These are phyloP conservation scores for Botryotinia calthae DNA, from an alignment of 2,329 filamentous ascomycete species.

Conservation along the genomic window DNA sequence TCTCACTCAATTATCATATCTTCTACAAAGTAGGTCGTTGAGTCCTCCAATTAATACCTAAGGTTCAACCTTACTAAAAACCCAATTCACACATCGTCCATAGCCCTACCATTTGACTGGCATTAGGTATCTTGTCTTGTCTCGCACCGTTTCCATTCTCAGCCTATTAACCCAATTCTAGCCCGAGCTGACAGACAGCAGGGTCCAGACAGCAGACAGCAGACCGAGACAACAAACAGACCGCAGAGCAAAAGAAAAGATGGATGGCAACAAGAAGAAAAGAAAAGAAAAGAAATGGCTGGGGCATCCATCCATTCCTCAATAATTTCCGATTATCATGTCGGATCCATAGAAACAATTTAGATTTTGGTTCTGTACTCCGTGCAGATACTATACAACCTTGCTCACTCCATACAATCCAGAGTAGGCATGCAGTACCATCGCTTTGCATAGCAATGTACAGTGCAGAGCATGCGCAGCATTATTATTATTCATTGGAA, in stretches of 20 bases:
- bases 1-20: too few relatives aligned
- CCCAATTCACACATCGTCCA: background rate
- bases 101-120: background rate
- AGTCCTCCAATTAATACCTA: background rate
- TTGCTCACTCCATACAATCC: background rate
- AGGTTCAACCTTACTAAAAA: background rate
- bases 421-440: background rate
- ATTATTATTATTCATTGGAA: background rate
- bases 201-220: background rate
- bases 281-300: slow-evolving; percentile 14
- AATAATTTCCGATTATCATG: background rate
- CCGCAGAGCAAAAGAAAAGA: background rate
- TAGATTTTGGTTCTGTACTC: background rate
- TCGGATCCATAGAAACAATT: slow-evolving; percentile 1
- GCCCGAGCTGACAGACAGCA: background rate
- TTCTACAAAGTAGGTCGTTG: background rate
- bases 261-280: background rate
- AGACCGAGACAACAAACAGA: background rate
- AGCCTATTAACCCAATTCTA: background rate
- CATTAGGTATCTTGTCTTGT: background rate
- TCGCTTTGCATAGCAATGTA: background rate
- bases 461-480: background rate
- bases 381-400: background rate
- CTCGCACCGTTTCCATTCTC: background rate
- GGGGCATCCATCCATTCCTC: slow-evolving; percentile 8